Base-by-base conservation (phyloP, 306 rosid genomes). In the Cicer chorassanicum region DNA sequence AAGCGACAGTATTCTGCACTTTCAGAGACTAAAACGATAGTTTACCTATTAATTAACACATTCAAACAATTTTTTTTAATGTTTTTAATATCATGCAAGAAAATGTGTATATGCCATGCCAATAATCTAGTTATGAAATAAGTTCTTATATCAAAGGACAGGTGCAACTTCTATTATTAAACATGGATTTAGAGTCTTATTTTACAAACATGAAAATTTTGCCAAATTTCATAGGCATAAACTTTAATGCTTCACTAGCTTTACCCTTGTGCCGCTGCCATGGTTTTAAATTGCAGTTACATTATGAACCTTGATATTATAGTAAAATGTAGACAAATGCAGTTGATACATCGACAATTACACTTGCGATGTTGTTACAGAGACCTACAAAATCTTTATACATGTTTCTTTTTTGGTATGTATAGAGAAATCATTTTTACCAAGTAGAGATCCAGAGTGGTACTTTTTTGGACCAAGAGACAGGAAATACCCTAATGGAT, bases 401-500 rank as follows among this genome's bases (percentile, higher is more conserved):
- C 34, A 29, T 29, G 2, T 64, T 60, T 53, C 3, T 14, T 14
- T 36, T 21, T 6, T 36, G 6, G 13, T 18, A 42, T 54, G 66
- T 0, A 72, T 80, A 94, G 99, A 94, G 69, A 94, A 92, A 82
- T 94, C 99, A 49, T 92, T 90, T 81, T 82, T 94, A 39, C 97
- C 99, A 18, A 94, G 99, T 73, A 86, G 97, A 86, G 99, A 94
- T 50, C 99, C 99, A 38, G 99, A 94, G 57, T 94, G 99, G 99
- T 94, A 94, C 80, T 94, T 94, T 82, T 94, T 94, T 56, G 99
- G 99, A 57, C 99, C 99, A 0, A 34, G 99, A 51, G 99, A 94
- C 45, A 74, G 99, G 60, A 94, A 94, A 74, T 94, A 92, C 83
- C 99, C 99, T 0, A 94, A 94, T 59, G 99, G 99, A 11, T 94